phyloP scores from a whole-genome alignment of 306 rosid species.

The Corylus heterophylla region DNA sequence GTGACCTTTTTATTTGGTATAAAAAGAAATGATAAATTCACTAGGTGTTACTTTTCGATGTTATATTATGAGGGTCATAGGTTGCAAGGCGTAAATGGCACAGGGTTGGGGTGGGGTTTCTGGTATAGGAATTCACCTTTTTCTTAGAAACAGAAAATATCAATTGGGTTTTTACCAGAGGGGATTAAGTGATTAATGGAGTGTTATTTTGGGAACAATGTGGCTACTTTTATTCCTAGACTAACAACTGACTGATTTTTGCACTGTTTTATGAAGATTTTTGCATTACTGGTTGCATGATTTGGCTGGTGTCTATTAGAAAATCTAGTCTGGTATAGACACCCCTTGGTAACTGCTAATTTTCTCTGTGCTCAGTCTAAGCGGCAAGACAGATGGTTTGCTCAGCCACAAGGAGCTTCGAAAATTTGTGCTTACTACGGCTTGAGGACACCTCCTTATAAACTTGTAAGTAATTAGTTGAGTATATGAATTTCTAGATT shows the following conservation, averaged over 20 bases:
- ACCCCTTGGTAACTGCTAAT: not conserved
- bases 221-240: not conserved
- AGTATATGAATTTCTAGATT: slow-evolving; percentile 14
- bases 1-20: slow-evolving; percentile 9
- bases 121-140: not conserved
- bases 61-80: slow-evolving; percentile 2
- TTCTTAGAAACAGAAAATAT: not conserved
- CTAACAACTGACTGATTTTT: slow-evolving; percentile 16
- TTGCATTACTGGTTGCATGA: not conserved
- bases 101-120: not conserved
- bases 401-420: slow-evolving; percentile 40
- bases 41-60: not conserved
- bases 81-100: slow-evolving; percentile 5
- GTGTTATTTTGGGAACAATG: too few species aligned
- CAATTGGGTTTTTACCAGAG: slow-evolving; percentile 9
- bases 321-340: not conserved
- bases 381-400: slow-evolving; percentile 44
- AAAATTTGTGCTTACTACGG: slow-evolving; percentile 67
- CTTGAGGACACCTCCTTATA: slow-evolving; percentile 84
- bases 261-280: not conserved
- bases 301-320: not conserved
- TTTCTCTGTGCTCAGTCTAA: slow-evolving; percentile 27
- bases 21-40: not conserved
- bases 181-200: not conserved
- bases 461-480: slow-evolving; percentile 58